A percentile compares a stretch with the other conserved stretches of the same genome.
These are phyloP conservation scores for Wallacemonas sp. DNA, from an alignment of 208 protist species.

Conservation along the genomic window DNA sequence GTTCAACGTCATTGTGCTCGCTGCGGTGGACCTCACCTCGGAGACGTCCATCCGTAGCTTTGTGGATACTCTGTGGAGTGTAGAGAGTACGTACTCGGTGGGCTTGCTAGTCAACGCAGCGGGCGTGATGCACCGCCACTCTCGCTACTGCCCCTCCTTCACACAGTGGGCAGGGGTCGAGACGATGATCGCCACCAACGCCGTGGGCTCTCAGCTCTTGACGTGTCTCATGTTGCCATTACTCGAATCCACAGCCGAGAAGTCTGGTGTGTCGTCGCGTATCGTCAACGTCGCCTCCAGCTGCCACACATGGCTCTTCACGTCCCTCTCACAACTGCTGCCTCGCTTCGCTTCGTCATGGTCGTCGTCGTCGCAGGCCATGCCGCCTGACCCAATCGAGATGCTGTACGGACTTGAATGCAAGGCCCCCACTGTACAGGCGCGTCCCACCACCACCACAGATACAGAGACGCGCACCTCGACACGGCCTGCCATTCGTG, in stretches of 20 bases:
- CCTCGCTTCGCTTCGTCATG: too few relatives aligned
- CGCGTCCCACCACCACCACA: too few relatives aligned
- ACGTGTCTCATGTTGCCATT: constrained; percentile 73
- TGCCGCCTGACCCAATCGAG: constrained; percentile 36
- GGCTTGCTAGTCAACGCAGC: constrained; percentile 78
- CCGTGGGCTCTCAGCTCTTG: constrained; percentile 75
- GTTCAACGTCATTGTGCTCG: constrained; percentile 53
- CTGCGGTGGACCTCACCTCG: constrained; percentile 63
- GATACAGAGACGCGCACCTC: background rate
- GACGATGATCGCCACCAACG: constrained; percentile 82
- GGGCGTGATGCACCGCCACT: constrained; percentile 61
- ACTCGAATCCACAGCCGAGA: constrained; percentile 57
- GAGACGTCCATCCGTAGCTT: constrained; percentile 72
- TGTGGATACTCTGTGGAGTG: constrained; percentile 32
- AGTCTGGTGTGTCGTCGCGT: constrained; percentile 59
- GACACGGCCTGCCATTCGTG: background rate
- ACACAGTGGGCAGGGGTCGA: constrained; percentile 49
- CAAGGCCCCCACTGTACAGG: constrained; percentile 8
- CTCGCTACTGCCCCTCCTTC: constrained; percentile 29
- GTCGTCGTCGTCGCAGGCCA: background rate
- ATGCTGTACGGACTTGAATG: constrained; percentile 65
- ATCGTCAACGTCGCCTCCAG: constrained; percentile 87
- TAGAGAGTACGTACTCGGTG: constrained; percentile 46
- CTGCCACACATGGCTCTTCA: constrained; percentile 76
- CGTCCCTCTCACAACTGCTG: background rate